A percentile compares a stretch with the other conserved stretches of the same genome.
Conservation (phyloP, 148 eudicot species). For the Selenicereus undatus region DNA sequence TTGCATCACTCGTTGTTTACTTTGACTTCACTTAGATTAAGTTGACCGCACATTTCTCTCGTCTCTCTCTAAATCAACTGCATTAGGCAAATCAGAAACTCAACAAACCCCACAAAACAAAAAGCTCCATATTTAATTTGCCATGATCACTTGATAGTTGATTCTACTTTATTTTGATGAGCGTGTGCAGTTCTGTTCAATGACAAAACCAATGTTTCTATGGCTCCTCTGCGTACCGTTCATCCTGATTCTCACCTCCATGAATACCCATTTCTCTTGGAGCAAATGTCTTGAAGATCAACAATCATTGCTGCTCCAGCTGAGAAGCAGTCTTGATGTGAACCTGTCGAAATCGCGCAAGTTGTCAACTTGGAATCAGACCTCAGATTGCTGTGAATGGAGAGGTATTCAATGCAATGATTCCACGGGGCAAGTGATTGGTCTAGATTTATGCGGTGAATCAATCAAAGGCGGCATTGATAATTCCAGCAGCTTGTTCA, state of each 20-base stretch:
- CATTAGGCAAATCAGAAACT: no score
- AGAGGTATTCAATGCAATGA: slow-evolving; percentile 19
- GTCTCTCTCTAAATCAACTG: no score
- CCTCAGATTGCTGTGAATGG: slow-evolving; percentile 26
- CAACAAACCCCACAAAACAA: no score
- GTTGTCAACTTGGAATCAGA: slow-evolving; percentile 14
- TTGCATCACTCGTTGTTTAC: no score
- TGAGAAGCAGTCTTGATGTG: slow-evolving; percentile 1
- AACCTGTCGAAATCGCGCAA: not conserved
- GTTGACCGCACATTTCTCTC: no score
- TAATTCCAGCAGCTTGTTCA: not conserved
- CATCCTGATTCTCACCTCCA: slow-evolving; percentile 11
- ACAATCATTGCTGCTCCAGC: slow-evolving; percentile 18
- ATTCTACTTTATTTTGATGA: not conserved
- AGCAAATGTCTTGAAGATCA: slow-evolving; percentile 16
- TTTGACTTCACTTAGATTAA: no score
- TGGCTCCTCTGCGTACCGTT: slow-evolving; percentile 15
- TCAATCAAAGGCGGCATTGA: not conserved
- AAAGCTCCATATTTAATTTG: no score
- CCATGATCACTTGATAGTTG: no score
- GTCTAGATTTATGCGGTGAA: slow-evolving; percentile 19
- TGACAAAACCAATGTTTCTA: slow-evolving; percentile 4
- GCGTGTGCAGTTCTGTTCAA: slow-evolving; percentile 5
- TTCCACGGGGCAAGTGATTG: slow-evolving; percentile 24
- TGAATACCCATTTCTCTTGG: slow-evolving; percentile 11